phyloP scores from a whole-genome alignment of 176 grass and related monocot species.

The Eragrostis nindensis region DNA sequence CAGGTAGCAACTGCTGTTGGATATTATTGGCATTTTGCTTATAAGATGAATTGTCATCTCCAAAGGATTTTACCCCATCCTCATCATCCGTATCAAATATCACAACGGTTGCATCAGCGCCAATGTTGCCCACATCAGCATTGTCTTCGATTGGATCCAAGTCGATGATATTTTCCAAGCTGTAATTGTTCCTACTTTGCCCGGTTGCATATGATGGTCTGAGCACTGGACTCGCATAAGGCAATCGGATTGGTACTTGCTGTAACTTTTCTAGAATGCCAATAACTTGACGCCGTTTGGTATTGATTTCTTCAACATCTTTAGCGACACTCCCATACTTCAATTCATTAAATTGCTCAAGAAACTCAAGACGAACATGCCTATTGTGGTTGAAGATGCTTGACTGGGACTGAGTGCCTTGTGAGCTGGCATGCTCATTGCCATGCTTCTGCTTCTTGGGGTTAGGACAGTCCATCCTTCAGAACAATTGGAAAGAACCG shows the following conservation, averaged over 20 bases:
- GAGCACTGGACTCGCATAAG: constrained; percentile 22
- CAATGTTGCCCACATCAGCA: constrained; percentile 17
- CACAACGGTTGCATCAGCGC: constrained; percentile 12
- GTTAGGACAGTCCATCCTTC: constrained; percentile 38
- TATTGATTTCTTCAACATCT: constrained; percentile 42
- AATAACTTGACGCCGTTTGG: constrained; percentile 29
- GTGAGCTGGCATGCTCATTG: background rate
- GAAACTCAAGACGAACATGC: constrained; percentile 15
- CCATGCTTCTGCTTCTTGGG: constrained; percentile 43
- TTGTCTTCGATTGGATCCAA: constrained; percentile 31
- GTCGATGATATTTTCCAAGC: constrained; percentile 20
- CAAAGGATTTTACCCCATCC: constrained; percentile 31
- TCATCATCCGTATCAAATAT: constrained; percentile 41
- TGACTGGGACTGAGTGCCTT: constrained; percentile 19
- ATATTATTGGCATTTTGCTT: constrained; percentile 16
- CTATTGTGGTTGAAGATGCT: constrained; percentile 35
- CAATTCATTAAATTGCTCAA: constrained; percentile 26
- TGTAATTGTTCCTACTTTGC: constrained; percentile 12
- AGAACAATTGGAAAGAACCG: background rate
- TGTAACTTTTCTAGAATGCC: constrained; percentile 32
- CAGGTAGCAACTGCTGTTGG: constrained; percentile 1
- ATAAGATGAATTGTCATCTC: constrained; percentile 33
- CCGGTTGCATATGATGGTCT: constrained; percentile 5
- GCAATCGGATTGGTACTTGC: constrained; percentile 19
- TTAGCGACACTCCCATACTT: constrained; percentile 37